A percentile compares a stretch with the other conserved stretches of the same genome.
Conservation (phyloP, 805 yeast genomes). For the Metschnikowia kunwiensis region DNA sequence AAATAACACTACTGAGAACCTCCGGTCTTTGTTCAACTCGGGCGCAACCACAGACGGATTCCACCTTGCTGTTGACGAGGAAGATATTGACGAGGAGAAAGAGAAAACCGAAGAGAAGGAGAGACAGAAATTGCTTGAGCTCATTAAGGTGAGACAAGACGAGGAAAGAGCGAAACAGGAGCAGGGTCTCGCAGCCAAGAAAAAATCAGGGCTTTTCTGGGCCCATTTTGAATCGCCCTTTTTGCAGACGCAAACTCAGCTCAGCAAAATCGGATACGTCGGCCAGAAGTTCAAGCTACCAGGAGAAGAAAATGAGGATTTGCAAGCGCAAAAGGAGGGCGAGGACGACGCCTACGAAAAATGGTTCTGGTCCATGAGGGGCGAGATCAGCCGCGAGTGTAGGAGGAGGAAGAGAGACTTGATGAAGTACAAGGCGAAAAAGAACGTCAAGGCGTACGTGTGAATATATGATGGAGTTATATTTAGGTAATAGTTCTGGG, state of each 20-base stretch:
- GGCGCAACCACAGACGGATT: constrained; percentile 26
- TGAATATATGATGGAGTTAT: neutral
- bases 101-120: constrained; percentile 14
- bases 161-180: constrained; percentile 27
- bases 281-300: constrained; percentile 33
- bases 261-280: constrained; percentile 51
- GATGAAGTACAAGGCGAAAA: constrained; percentile 54
- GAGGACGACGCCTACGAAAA: constrained; percentile 54
- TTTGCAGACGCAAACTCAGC: constrained; percentile 77
- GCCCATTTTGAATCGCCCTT: constrained; percentile 84
- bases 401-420: constrained; percentile 75
- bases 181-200: constrained; percentile 14
- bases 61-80: constrained; percentile 39
- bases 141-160: constrained; percentile 31
- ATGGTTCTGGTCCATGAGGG: constrained; percentile 82
- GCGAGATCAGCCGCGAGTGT: constrained; percentile 72
- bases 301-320: constrained; percentile 29
- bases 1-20: constrained; percentile 52
- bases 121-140: constrained; percentile 26
- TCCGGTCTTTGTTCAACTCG: constrained; percentile 59
- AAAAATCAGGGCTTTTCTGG: constrained; percentile 63
- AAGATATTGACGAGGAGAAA: constrained; percentile 18
- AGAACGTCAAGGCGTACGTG: constrained; percentile 1
- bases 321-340: constrained; percentile 22
- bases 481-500: too few relatives aligned